Conservation (phyloP, 352 stramenopile species). For the Phytophthora tentaculata region DNA sequence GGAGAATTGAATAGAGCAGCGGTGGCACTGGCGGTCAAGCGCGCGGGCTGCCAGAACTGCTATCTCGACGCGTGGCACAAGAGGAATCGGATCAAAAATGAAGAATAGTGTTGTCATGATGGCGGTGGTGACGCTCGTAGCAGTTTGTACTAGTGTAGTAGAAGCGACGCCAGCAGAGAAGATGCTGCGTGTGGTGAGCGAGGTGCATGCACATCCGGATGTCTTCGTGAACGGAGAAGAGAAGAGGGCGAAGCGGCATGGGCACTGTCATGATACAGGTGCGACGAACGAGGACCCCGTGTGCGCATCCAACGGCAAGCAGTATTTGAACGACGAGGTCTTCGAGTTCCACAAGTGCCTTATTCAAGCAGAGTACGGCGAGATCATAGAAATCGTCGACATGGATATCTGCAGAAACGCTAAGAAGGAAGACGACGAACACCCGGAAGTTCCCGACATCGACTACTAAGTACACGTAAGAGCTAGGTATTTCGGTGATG, state of each 20-base stretch:
- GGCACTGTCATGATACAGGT: constrained; percentile 42
- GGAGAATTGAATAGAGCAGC: constrained; percentile 2
- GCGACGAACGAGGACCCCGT: constrained; percentile 48
- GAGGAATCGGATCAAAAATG: constrained; percentile 18
- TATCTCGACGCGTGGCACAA: constrained; percentile 18
- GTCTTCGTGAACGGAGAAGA: constrained; percentile 35
- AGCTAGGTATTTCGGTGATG: neutral
- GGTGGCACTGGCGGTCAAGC: neutral
- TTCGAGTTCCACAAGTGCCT: constrained; percentile 66
- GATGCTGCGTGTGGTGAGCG: constrained; percentile 32
- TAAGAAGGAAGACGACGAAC: constrained; percentile 37
- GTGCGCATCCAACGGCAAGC: constrained; percentile 60
- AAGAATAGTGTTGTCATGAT: constrained; percentile 20
- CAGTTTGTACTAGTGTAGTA: constrained; percentile 4
- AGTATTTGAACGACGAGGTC: constrained; percentile 61
- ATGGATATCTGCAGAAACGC: constrained; percentile 49
- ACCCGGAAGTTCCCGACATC: constrained; percentile 23
- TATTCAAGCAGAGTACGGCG: constrained; percentile 30
- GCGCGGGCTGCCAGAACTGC: constrained; percentile 5
- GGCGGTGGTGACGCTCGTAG: constrained; percentile 6
- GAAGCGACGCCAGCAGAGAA: constrained; percentile 14
- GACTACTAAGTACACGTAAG: constrained; percentile 32
- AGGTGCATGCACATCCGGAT: constrained; percentile 40
- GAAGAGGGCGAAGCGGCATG: constrained; percentile 35
- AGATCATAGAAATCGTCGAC: constrained; percentile 46